phyloP scores from a whole-genome alignment of 2,329 filamentous ascomycete species.

The Apiospora sp. region DNA sequence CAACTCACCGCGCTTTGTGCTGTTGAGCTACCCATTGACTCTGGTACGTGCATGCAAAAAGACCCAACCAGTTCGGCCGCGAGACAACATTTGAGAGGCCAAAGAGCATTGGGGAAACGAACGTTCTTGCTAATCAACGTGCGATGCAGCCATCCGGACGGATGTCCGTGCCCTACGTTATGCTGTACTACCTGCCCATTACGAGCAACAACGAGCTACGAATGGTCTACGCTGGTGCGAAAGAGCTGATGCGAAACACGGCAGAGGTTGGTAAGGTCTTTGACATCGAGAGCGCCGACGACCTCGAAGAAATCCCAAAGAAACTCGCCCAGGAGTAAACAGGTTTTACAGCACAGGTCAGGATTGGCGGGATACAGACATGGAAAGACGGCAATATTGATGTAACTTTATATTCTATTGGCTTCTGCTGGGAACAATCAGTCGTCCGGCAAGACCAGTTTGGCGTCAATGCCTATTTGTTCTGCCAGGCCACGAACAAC shows the following conservation, averaged over 20 bases:
- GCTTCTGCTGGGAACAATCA: conserved; percentile 28
- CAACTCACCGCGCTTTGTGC: conserved; percentile 86
- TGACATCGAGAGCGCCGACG: conserved; percentile 82
- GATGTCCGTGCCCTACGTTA: conserved; percentile 88
- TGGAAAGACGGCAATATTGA: background rate
- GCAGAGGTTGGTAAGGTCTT: conserved; percentile 89
- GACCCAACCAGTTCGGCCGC: background rate
- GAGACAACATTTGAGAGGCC: background rate
- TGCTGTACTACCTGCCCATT: conserved; percentile 92
- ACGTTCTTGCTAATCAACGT: conserved; percentile 27
- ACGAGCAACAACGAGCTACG: conserved; percentile 87
- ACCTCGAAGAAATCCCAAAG: conserved; percentile 81
- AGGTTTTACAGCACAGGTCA: background rate
- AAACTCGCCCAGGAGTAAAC: conserved; percentile 56
- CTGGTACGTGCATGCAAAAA: conserved; percentile 64
- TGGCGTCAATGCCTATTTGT: conserved; percentile 69
- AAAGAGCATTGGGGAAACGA: background rate
- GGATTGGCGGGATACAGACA: background rate
- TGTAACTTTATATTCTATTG: conserved; percentile 3
- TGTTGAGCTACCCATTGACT: conserved; percentile 90
- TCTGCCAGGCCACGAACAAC: conserved; percentile 79
- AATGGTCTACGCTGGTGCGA: conserved; percentile 96
- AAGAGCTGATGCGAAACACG: conserved; percentile 93
- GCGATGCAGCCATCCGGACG: conserved; percentile 76
- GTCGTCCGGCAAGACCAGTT: conserved; percentile 57